These are phyloP conservation scores for Elsinoe batatas DNA, from an alignment of 2,329 filamentous ascomycete genomes.

Conservation along the genomic window DNA sequence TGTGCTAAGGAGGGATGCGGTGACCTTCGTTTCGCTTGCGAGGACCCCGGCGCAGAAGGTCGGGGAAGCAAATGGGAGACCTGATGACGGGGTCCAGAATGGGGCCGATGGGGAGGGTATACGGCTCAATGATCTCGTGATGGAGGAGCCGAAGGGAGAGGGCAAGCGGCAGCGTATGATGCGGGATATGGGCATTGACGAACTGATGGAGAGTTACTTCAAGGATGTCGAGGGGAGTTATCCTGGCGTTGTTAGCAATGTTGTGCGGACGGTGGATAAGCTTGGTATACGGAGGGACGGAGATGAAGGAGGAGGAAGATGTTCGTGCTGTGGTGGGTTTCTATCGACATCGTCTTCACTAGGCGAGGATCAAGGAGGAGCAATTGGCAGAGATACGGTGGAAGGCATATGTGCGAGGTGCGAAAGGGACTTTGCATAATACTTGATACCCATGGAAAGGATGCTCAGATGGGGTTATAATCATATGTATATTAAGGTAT, in stretches of 20 bases:
- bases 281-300: conserved; percentile 44
- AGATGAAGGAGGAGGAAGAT: conserved; percentile 32
- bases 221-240: conserved; percentile 75
- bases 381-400: not conserved
- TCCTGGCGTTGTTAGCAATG: conserved; percentile 86
- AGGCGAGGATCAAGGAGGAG: not conserved
- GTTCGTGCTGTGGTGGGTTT: conserved; percentile 52
- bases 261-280: conserved; percentile 84
- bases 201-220: conserved; percentile 84
- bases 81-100: not conserved
- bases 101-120: conserved; percentile 24
- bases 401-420: conserved; percentile 3
- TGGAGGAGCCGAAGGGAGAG: conserved; percentile 16
- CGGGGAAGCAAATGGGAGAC: conserved; percentile 21
- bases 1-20: conserved; percentile 69
- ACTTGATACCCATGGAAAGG: not conserved
- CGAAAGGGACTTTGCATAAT: conserved; percentile 11
- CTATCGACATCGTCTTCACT: not conserved
- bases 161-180: not conserved
- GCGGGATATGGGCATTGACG: conserved; percentile 59
- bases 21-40: conserved; percentile 51
- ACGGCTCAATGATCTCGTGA: not conserved
- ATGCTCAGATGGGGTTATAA: not conserved
- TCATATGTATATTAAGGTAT: conserved; percentile 11
- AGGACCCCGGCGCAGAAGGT: conserved; percentile 40